Evolutionary conservation across 495 filamentous ascomycete genomes (phyloP), one percentile per base, ranked within the genome.

Genomic region (Peziza echinospora): DNA sequence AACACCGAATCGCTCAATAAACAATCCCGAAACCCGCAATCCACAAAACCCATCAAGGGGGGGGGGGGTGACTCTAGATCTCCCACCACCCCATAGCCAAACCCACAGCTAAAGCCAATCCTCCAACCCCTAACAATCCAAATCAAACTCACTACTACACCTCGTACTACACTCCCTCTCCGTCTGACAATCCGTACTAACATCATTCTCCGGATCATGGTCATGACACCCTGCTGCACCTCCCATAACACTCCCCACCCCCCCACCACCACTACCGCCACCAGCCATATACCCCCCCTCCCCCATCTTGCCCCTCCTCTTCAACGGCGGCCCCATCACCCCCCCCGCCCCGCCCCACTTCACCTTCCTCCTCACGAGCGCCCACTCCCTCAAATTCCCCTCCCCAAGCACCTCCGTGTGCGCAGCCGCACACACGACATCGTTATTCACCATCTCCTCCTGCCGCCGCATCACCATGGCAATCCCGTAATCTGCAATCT

Each of bases 361-460:
- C n/a, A n/a, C n/a, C n/a, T n/a, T n/a, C 30, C 30, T 37, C 30
- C 13, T 11, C 30, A 37, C 30, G 13, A 37, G 67, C 49, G 68
- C 72, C 41, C 96, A 63, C 24, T 86, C 79, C 89, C 89, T 96
- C 63, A 78, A n/a, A n/a, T n/a, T 75, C 8, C 81, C 80, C 62
- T 96, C 89, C 21, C 82, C 84, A 5, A 78, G 70, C 48, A 80
- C 77, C 17, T 72, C 76, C 3, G 79, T 82, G 47, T 77, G 71
- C 47, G n/a, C n/a, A n/a, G n/a, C n/a, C n/a, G n/a, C n/a, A n/a
- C n/a, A n/a, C n/a, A n/a, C n/a, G n/a, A n/a, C n/a, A n/a, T n/a
- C n/a, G n/a, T n/a, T n/a, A n/a, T 71, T 71, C 41, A 79, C 70
- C 26, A 89, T 53, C 2, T 82, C 84, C 24, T 73, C 72, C 51